A percentile compares a stretch with the other conserved stretches of the same genome.
Evolutionary conservation across 2,329 filamentous ascomycete species (phyloP).

Genomic region (Epichloe gansuensis): DNA sequence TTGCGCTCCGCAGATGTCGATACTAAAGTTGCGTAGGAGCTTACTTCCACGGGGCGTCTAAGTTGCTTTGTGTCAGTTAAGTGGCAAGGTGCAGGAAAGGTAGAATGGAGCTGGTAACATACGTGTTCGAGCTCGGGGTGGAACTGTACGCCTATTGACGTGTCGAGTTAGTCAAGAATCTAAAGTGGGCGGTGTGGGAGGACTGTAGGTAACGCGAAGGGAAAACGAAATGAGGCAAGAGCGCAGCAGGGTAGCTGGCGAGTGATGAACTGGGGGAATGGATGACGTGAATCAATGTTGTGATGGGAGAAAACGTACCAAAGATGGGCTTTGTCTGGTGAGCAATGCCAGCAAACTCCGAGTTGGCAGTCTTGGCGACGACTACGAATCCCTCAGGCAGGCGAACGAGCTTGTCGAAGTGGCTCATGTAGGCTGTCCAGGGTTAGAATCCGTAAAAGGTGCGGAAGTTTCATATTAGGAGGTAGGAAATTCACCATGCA

Average conservation of each 20-base stretch:
- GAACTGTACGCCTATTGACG: constrained; percentile 55
- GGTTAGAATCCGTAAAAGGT: neutral
- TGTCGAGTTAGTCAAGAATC: constrained; percentile 1
- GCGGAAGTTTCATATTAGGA: neutral
- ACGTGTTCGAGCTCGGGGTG: constrained; percentile 59
- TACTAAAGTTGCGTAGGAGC: constrained; percentile 69
- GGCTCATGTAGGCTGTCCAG: constrained; percentile 61
- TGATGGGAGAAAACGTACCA: neutral
- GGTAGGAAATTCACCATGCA: constrained; percentile 30
- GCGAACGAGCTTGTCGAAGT: constrained; percentile 70
- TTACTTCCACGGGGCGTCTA: constrained; percentile 45
- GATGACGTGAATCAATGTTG: neutral
- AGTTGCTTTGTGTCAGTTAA: neutral
- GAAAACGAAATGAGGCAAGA: neutral
- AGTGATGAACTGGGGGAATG: neutral
- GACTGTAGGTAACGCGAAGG: too few species aligned
- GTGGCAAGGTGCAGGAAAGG: neutral
- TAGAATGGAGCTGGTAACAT: constrained; percentile 4
- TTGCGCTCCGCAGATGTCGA: constrained; percentile 66
- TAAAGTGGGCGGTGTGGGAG: too few species aligned
- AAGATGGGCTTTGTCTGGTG: constrained; percentile 56
- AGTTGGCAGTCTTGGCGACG: constrained; percentile 64
- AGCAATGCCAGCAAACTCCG: constrained; percentile 68
- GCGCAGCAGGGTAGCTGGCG: neutral
- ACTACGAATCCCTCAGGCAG: constrained; percentile 62